Evolutionary conservation across 768 basidiomycete genomes (phyloP).

Genomic region (Holtermanniella nyarrowii): DNA sequence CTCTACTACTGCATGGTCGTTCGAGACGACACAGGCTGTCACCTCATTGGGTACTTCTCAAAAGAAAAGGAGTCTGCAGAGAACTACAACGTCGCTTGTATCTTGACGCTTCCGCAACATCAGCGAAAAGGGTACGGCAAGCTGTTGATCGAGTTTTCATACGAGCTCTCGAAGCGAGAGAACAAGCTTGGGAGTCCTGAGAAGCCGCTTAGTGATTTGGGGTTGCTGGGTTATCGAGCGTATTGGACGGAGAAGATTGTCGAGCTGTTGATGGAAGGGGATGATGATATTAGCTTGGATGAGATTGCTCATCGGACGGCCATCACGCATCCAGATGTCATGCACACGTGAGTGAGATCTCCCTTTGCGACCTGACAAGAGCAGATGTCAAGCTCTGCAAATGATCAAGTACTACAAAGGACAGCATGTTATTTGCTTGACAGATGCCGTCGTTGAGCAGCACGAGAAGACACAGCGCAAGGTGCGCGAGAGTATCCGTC

Average conservation of each 20-base stretch:
- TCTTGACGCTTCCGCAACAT: constrained; percentile 94
- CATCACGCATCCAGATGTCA: constrained; percentile 89
- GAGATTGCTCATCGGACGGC: constrained; percentile 93
- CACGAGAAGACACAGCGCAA: constrained; percentile 76
- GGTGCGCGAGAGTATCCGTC: constrained; percentile 62
- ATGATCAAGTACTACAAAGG: constrained; percentile 95
- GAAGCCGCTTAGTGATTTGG: constrained; percentile 91
- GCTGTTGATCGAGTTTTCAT: constrained; percentile 93
- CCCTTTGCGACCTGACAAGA: background rate
- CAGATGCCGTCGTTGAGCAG: constrained; percentile 80
- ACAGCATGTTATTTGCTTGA: constrained; percentile 82
- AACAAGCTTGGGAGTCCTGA: constrained; percentile 92
- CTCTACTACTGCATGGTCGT: constrained; percentile 98
- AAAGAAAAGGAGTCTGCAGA: constrained; percentile 99
- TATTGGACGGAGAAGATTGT: constrained; percentile 98
- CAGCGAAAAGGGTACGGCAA: constrained; percentile 94
- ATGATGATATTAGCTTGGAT: constrained; percentile 79
- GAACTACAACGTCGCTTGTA: constrained; percentile 97
- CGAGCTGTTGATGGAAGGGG: constrained; percentile 64
- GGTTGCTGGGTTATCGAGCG: constrained; percentile 80
- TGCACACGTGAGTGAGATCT: constrained; percentile 79
- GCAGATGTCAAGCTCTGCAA: constrained; percentile 82
- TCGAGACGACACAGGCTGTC: constrained; percentile 81
- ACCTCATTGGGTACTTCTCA: constrained; percentile 95
- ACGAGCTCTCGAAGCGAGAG: constrained; percentile 93